A percentile compares a stretch with the other conserved stretches of the same genome.
These are phyloP conservation scores for Corylus heterophylla DNA, from an alignment of 306 rosid species.

Conservation along the genomic window DNA sequence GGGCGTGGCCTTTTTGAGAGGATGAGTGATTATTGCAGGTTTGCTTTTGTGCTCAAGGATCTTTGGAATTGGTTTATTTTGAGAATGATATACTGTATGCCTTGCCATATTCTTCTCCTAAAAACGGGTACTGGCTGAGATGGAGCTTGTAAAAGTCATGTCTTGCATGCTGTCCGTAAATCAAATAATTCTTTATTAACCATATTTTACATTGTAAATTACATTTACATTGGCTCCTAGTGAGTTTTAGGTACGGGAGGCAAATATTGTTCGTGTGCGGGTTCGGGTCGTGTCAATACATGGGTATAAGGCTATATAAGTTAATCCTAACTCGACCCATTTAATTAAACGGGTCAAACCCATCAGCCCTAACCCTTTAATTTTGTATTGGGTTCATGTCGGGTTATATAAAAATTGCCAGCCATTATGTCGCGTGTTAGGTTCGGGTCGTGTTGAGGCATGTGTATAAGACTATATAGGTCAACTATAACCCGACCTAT, in stretches of 20 bases:
- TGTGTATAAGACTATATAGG: no score
- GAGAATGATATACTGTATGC: background rate
- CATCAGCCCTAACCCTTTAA: no score
- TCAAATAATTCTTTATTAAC: background rate
- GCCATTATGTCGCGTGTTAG: no score
- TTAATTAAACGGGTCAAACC: no score
- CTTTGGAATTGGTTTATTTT: background rate
- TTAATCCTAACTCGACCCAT: no score
- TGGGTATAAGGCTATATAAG: no score
- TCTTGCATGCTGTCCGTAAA: background rate
- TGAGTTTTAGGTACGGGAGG: background rate
- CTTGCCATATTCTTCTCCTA: slow-evolving; percentile 4
- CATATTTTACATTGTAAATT: background rate
- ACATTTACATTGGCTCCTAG: background rate
- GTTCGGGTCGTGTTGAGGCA: no score
- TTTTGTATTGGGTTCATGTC: no score
- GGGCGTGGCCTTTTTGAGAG: slow-evolving; percentile 95
- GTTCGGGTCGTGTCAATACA: no score
- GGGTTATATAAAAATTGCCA: no score
- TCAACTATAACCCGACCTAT: no score
- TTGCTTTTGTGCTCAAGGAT: slow-evolving; percentile 16
- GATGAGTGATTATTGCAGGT: slow-evolving; percentile 90
- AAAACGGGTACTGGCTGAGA: background rate
- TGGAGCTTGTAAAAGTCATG: background rate
- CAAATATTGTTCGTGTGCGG: no score